These are phyloP conservation scores for Jatropha podagrica DNA, from an alignment of 441 rosid genomes.

Conservation along the genomic window DNA sequence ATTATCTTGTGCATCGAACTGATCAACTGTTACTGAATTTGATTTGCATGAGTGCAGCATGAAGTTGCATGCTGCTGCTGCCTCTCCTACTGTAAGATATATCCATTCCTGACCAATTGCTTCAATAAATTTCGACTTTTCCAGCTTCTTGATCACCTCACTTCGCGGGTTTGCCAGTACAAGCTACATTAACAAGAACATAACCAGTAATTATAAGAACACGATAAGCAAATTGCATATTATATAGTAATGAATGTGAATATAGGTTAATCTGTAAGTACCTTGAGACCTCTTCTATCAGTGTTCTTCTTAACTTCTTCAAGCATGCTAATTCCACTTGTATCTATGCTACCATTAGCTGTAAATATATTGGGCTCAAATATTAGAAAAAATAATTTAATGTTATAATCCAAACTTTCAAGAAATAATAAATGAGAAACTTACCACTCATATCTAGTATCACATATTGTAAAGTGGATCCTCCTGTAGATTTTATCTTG, in stretches of 20 bases:
- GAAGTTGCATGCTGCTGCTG: constrained; percentile 75
- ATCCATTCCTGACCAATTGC: constrained; percentile 74
- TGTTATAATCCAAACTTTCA: not conserved
- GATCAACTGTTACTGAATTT: constrained; percentile 19
- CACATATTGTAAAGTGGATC: constrained; percentile 56
- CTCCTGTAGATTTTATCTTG: constrained; percentile 50
- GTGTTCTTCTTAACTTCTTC: constrained; percentile 64
- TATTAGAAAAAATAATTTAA: not conserved
- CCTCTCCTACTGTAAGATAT: constrained; percentile 80
- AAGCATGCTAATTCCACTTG: constrained; percentile 92
- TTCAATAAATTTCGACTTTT: constrained; percentile 64
- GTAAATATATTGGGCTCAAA: constrained; percentile 19
- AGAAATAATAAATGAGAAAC: constrained; percentile 4
- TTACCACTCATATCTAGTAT: constrained; percentile 72
- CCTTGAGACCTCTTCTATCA: constrained; percentile 70
- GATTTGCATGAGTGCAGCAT: constrained; percentile 40
- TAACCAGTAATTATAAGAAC: not conserved
- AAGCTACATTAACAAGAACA: constrained; percentile 38
- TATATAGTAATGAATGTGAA: not conserved
- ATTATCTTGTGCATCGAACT: constrained; percentile 29
- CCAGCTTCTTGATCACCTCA: constrained; percentile 88
- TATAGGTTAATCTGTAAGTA: constrained; percentile 18
- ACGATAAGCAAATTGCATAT: not conserved
- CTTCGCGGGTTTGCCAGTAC: constrained; percentile 86
- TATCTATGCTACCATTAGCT: constrained; percentile 91